Evolutionary conservation across 176 grass and related monocot genomes (phyloP), one percentile per base, ranked within the genome.

Genomic region (Otatea glauca): DNA sequence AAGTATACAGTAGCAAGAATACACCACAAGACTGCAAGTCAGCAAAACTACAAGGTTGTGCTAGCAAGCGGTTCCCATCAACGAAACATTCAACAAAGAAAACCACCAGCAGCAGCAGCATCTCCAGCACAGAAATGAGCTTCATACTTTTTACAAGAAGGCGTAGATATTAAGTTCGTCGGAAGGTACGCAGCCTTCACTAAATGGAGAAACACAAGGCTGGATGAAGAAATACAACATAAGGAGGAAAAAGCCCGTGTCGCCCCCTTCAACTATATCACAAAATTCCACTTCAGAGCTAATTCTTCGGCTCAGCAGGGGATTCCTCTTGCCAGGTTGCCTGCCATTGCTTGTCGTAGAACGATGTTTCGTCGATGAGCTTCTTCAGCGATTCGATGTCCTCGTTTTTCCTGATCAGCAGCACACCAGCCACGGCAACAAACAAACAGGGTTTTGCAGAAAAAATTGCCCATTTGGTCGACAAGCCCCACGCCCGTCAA

Each of bases 271-370:
- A 65, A 6, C 77, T 29, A 29, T 49, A 50, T 29, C 18, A 2
- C 44, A 79, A 79, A 79, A 75, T 69, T 32, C 38, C 39, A 55
- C 44, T 3, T 17, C 34, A 0, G 21, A 72, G 24, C 79, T 92
- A 94, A 0, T 94, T 92, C 66, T 94, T 94, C 0, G 84, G 85
- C 9, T 58, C 71, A 5, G 39, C 4, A 55, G 87, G 44, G 42
- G 75, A 79, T 55, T 98, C 96, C 0, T 98, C 93, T 86, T 93
- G 87, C 96, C 96, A 98, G 45, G 96, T 95, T 71, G 96, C 83
- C 89, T 89, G 91, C 96, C 96, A 98, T 75, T 98, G 96, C 91
- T 91, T 98, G 88, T 95, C 93, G 38, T 98, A 98, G 81, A 92
- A 95, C 1, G 96, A 95, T 0, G 88, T 88, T 87, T 98, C 96